Percentiles rank a stretch among this genome's conserved stretches.
phyloP scores from a whole-genome alignment of 371 early-diverging fungal genomes.

The Saksenaea vasiformis region DNA sequence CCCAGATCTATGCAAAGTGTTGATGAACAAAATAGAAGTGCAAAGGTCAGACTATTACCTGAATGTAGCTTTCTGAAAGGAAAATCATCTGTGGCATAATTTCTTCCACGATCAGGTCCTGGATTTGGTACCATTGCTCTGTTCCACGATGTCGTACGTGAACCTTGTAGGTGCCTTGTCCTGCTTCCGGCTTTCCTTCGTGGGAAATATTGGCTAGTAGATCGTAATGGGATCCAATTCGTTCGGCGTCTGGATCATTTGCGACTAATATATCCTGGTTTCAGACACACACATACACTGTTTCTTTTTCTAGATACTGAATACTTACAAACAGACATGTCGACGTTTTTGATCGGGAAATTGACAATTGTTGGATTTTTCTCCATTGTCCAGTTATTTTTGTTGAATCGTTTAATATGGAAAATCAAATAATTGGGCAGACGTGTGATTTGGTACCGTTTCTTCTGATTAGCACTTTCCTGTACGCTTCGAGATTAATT shows the following conservation, averaged over 20 bases:
- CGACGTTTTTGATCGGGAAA: slow-evolving; percentile 85
- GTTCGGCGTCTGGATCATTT: slow-evolving; percentile 48
- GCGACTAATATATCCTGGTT: slow-evolving; percentile 36
- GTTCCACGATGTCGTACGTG: slow-evolving; percentile 80
- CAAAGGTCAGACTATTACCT: slow-evolving; percentile 56
- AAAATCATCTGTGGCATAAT: slow-evolving; percentile 95
- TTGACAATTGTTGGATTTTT: slow-evolving; percentile 99
- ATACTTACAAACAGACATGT: slow-evolving; percentile 74
- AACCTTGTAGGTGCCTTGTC: slow-evolving; percentile 76
- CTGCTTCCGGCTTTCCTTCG: slow-evolving; percentile 78
- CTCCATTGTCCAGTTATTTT: slow-evolving; percentile 85
- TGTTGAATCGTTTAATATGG: slow-evolving; percentile 90
- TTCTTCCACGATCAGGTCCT: slow-evolving; percentile 92
- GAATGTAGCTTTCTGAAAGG: slow-evolving; percentile 91
- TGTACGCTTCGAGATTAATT: slow-evolving; percentile 17
- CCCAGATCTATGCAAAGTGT: slow-evolving; percentile 25
- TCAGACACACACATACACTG: neutral
- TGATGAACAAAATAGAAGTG: neutral
- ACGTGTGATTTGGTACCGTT: slow-evolving; percentile 70
- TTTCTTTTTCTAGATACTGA: neutral
- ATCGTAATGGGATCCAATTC: slow-evolving; percentile 71
- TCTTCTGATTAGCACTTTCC: slow-evolving; percentile 68
- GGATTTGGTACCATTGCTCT: slow-evolving; percentile 94
- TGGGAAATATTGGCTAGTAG: slow-evolving; percentile 92
- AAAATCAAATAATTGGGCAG: slow-evolving; percentile 90